Percentiles rank a stretch among this genome's conserved stretches.
phyloP scores from a whole-genome alignment of 306 rosid species.

The Delonix regia region DNA sequence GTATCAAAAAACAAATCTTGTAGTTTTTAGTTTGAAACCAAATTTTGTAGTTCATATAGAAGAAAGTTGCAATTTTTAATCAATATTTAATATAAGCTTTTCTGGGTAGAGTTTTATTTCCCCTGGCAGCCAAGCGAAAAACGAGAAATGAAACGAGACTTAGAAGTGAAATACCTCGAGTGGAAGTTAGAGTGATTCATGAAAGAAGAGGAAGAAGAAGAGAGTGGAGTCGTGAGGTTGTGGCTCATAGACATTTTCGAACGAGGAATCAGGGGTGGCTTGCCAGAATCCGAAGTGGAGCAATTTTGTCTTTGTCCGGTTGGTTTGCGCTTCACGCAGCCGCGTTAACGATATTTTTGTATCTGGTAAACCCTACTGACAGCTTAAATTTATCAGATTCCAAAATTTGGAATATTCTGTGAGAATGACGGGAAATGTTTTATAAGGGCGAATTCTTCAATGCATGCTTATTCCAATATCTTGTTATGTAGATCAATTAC shows the following conservation, averaged over 20 bases:
- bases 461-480: too few species aligned
- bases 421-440: too few species aligned
- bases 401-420: too few species aligned
- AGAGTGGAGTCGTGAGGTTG: conserved; percentile 29
- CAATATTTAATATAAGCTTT: neutral
- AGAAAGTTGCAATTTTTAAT: conserved; percentile 26
- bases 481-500: too few species aligned
- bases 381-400: too few species aligned
- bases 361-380: too few species aligned
- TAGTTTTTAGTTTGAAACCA: too few species aligned
- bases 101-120: conserved; percentile 2
- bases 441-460: too few species aligned
- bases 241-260: conserved; percentile 37
- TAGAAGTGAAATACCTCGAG: conserved; percentile 27
- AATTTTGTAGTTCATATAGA: neutral
- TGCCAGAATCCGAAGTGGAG: neutral
- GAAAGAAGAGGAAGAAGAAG: conserved; percentile 55
- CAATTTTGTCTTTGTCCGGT: too few species aligned
- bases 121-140: neutral
- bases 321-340: too few species aligned
- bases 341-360: too few species aligned
- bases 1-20: conserved; percentile 12
- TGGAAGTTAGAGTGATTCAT: conserved; percentile 42
- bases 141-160: neutral
- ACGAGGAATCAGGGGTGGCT: neutral